Evolutionary conservation across 176 grass and related monocot species (phyloP).

Genomic region (Oryza brachyantha): DNA sequence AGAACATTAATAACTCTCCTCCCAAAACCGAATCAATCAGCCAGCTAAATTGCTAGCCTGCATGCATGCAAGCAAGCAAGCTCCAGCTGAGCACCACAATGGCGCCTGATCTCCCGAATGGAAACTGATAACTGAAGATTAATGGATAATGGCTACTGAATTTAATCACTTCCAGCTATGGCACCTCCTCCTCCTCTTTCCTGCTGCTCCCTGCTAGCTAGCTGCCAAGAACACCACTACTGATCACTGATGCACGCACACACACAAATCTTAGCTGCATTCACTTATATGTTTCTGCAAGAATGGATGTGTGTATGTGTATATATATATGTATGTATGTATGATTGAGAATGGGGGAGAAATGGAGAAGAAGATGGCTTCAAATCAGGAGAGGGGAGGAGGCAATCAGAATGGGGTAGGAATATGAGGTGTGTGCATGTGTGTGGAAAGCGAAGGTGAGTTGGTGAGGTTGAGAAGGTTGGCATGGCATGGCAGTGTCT

Average conservation of each 20-base stretch:
- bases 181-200: too few species aligned
- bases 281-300: not conserved
- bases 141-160: not conserved
- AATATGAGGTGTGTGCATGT: not conserved
- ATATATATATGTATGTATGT: not conserved
- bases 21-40: not conserved
- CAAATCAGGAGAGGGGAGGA: not conserved
- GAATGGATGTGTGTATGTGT: not conserved
- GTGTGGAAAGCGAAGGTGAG: not conserved
- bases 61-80: not conserved
- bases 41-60: not conserved
- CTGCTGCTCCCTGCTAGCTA: too few species aligned
- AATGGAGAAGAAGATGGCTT: not conserved
- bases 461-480: conserved; percentile 30
- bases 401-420: not conserved
- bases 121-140: conserved; percentile 9
- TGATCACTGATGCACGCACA: not conserved
- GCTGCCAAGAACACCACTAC: not conserved
- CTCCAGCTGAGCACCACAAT: not conserved
- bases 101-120: not conserved
- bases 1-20: not conserved
- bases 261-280: too few species aligned
- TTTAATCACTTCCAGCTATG: conserved; percentile 10
- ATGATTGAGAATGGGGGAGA: not conserved
- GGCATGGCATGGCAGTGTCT: conserved; percentile 39